These are phyloP conservation scores for Wallacemonas collosoma DNA, from an alignment of 208 protist genomes.

Conservation along the genomic window DNA sequence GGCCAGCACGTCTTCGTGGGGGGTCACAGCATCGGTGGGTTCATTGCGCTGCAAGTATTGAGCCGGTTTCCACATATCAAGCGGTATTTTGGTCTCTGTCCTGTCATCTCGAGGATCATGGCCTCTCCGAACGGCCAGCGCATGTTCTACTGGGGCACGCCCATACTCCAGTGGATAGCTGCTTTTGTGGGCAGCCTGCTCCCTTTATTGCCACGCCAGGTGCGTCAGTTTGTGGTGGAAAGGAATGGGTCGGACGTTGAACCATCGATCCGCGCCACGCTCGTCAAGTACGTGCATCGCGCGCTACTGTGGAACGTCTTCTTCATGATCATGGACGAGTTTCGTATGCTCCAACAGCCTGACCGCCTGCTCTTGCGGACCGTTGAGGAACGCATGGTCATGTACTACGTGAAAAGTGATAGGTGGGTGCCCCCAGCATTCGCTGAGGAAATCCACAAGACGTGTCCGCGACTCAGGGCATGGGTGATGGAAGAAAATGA, in stretches of 20 bases:
- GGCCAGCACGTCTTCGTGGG: slow-evolving; percentile 52
- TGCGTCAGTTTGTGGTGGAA: slow-evolving; percentile 26
- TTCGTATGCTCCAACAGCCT: slow-evolving; percentile 45
- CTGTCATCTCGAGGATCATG: slow-evolving; percentile 56
- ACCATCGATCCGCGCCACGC: slow-evolving; percentile 19
- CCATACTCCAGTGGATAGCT: slow-evolving; percentile 35
- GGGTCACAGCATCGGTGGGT: slow-evolving; percentile 85
- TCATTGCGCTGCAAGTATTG: slow-evolving; percentile 68
- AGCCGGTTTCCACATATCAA: slow-evolving; percentile 44
- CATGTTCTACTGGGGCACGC: slow-evolving; percentile 33
- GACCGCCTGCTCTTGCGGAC: slow-evolving; percentile 45
- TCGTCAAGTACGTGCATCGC: slow-evolving; percentile 33
- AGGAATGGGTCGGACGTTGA: slow-evolving; percentile 17
- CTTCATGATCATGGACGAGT: slow-evolving; percentile 59
- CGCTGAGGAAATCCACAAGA: slow-evolving; percentile 44
- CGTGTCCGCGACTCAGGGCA: slow-evolving; percentile 35
- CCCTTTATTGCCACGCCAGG: slow-evolving; percentile 24
- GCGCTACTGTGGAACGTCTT: slow-evolving; percentile 47
- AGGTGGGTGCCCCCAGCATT: slow-evolving; percentile 52
- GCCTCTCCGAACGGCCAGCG: slow-evolving; percentile 60
- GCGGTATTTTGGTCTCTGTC: slow-evolving; percentile 67
- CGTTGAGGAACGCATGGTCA: slow-evolving; percentile 53
- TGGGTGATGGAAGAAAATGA: slow-evolving; percentile 58
- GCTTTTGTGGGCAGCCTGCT: slow-evolving; percentile 35
- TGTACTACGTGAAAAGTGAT: slow-evolving; percentile 73